Percentiles rank a stretch among this genome's conserved stretches.
Evolutionary conservation across 257 asterid species (phyloP).

Genomic region (Schizonepeta tenuifolia): DNA sequence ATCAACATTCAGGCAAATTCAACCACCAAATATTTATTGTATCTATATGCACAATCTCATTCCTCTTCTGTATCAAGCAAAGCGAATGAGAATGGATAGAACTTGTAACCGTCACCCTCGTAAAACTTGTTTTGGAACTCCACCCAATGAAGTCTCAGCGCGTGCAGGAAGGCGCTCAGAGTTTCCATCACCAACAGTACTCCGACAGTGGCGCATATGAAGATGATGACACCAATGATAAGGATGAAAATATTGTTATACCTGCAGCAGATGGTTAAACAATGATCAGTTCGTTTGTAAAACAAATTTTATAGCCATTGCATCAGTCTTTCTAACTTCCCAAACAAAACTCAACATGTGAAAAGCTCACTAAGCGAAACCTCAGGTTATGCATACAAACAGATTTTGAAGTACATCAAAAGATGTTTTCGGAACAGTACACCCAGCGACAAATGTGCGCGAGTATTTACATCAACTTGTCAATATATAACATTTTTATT

Average conservation of each 20-base stretch:
- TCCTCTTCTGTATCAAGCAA: constrained; percentile 68
- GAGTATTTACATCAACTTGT: not conserved
- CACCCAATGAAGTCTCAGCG: constrained; percentile 97
- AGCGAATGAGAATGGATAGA: constrained; percentile 73
- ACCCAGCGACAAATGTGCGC: not conserved
- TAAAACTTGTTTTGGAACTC: constrained; percentile 96
- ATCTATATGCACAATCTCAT: constrained; percentile 38
- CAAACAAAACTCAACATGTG: not conserved
- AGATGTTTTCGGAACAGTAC: not conserved
- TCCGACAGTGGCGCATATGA: constrained; percentile 86
- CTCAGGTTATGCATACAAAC: not conserved
- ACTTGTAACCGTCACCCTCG: constrained; percentile 98
- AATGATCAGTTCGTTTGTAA: constrained; percentile 10
- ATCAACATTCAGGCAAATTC: constrained; percentile 39
- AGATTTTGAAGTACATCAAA: not conserved
- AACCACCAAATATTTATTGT: constrained; percentile 38
- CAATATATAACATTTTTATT: not conserved
- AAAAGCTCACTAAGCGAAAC: not conserved
- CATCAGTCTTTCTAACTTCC: not conserved
- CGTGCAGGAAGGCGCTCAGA: constrained; percentile 96
- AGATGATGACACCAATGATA: constrained; percentile 70
- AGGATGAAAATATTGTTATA: constrained; percentile 75
- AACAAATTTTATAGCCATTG: not conserved
- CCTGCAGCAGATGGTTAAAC: constrained; percentile 51
- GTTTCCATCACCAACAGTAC: constrained; percentile 98